Evolutionary conservation across 345 rosid genomes (phyloP).

Genomic region (Moricandia moricandioides): DNA sequence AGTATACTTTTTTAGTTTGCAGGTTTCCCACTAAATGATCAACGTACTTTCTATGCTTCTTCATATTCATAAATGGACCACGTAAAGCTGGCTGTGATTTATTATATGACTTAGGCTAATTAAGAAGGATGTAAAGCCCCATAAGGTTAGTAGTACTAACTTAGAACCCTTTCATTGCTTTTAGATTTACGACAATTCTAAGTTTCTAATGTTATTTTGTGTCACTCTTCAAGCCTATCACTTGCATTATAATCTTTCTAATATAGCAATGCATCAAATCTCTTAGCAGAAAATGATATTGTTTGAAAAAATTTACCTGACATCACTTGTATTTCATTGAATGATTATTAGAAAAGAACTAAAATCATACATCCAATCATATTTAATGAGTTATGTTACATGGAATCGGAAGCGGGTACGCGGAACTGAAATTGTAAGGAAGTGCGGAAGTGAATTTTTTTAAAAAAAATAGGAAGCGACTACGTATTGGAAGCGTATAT

Average conservation of each 20-base stretch:
- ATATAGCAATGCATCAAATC: not conserved
- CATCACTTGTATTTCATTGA: not conserved
- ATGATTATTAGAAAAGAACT: not conserved
- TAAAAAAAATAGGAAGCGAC: too few species aligned
- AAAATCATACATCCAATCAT: not conserved
- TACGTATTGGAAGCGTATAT: too few species aligned
- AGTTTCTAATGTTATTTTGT: not conserved
- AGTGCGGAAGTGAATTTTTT: too few species aligned
- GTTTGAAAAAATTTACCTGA: not conserved
- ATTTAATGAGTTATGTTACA: not conserved
- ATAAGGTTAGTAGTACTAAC: not conserved
- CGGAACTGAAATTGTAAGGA: too few species aligned
- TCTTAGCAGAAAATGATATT: not conserved
- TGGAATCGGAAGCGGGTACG: too few species aligned
- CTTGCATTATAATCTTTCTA: not conserved
- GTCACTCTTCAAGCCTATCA: not conserved
- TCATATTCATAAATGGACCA: not conserved
- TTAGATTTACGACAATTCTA: not conserved
- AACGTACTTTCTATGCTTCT: not conserved
- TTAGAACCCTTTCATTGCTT: not conserved
- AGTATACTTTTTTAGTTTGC: not conserved
- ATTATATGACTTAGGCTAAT: not conserved
- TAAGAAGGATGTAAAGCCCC: constrained; percentile 7
- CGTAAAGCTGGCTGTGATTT: not conserved
- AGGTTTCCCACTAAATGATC: not conserved